Percentiles rank a stretch among this genome's conserved stretches.
Evolutionary conservation across 768 basidiomycete genomes (phyloP).

Genomic region (Hericium erinaceus): DNA sequence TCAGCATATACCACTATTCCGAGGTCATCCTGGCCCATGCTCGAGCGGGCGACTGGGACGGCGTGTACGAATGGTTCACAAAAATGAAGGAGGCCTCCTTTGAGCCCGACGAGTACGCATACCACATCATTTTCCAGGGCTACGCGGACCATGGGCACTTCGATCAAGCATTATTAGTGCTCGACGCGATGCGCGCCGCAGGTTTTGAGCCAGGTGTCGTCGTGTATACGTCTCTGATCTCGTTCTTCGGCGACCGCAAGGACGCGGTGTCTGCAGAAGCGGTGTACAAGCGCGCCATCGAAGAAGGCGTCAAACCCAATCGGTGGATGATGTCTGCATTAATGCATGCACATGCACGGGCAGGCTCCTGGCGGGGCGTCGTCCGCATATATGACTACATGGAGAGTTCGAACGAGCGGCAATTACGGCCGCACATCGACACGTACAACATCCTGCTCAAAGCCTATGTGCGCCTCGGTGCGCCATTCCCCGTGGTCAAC

Average conservation of each 20-base stretch:
- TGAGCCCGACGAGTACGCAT: conserved; percentile 46
- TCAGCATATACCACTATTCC: conserved; percentile 43
- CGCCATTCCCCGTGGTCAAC: conserved; percentile 60
- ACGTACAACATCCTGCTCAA: conserved; percentile 75
- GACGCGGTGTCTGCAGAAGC: conserved; percentile 60
- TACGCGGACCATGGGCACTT: conserved; percentile 48
- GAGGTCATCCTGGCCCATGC: conserved; percentile 48
- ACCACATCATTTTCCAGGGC: conserved; percentile 48
- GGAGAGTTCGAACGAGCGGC: conserved; percentile 24
- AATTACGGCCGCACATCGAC: conserved; percentile 41
- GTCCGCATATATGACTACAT: conserved; percentile 63
- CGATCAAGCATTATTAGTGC: conserved; percentile 36
- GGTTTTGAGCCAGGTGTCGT: conserved; percentile 37
- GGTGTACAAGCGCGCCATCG: conserved; percentile 54
- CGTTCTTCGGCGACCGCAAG: conserved; percentile 50
- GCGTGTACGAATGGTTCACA: conserved; percentile 46
- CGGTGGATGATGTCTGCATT: conserved; percentile 56
- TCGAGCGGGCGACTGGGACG: conserved; percentile 33
- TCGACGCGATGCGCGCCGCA: conserved; percentile 52
- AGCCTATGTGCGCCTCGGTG: conserved; percentile 73
- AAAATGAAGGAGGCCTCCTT: conserved; percentile 40
- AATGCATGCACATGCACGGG: conserved; percentile 77
- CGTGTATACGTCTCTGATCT: conserved; percentile 60
- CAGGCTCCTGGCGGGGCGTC: conserved; percentile 71
- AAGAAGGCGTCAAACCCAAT: conserved; percentile 55